These are phyloP conservation scores for Elsinoe australis DNA, from an alignment of 2,329 filamentous ascomycete genomes.

Conservation along the genomic window DNA sequence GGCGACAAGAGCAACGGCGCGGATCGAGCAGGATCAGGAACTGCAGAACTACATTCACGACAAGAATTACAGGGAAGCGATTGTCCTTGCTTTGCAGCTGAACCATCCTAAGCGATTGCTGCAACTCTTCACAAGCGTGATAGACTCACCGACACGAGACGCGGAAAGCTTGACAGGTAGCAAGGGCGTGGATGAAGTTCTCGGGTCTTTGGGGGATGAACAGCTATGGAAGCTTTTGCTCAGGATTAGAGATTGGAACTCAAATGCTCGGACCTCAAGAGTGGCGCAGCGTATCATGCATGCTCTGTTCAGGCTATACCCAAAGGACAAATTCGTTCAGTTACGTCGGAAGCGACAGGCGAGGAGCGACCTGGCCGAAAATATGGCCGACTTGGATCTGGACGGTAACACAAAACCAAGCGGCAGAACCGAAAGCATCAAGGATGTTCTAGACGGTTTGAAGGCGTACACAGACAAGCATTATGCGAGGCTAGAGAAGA, in stretches of 20 bases:
- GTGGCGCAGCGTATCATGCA: constrained; percentile 80
- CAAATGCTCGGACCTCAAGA: constrained; percentile 77
- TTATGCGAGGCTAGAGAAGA: constrained; percentile 79
- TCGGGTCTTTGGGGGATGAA: constrained; percentile 70
- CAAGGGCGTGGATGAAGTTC: constrained; percentile 68
- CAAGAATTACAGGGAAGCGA: constrained; percentile 85
- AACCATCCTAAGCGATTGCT: constrained; percentile 89
- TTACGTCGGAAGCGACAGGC: constrained; percentile 28
- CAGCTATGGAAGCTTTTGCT: constrained; percentile 79
- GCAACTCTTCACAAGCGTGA: constrained; percentile 71
- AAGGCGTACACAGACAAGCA: constrained; percentile 88
- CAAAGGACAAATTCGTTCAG: constrained; percentile 63
- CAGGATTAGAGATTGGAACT: constrained; percentile 91
- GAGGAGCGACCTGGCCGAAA: constrained; percentile 22
- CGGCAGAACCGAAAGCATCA: constrained; percentile 55
- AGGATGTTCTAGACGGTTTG: constrained; percentile 80
- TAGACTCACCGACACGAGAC: constrained; percentile 54
- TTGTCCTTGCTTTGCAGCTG: constrained; percentile 81
- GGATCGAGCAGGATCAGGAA: constrained; percentile 90
- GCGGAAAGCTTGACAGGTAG: constrained; percentile 56
- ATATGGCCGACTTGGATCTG: constrained; percentile 28
- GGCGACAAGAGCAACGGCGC: constrained; percentile 63
- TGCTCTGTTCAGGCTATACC: constrained; percentile 71
- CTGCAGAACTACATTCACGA: constrained; percentile 86
- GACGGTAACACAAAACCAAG: constrained; percentile 23